Conservation (phyloP, 2,329 filamentous ascomycete species). For the Colletotrichum tropicicola region DNA sequence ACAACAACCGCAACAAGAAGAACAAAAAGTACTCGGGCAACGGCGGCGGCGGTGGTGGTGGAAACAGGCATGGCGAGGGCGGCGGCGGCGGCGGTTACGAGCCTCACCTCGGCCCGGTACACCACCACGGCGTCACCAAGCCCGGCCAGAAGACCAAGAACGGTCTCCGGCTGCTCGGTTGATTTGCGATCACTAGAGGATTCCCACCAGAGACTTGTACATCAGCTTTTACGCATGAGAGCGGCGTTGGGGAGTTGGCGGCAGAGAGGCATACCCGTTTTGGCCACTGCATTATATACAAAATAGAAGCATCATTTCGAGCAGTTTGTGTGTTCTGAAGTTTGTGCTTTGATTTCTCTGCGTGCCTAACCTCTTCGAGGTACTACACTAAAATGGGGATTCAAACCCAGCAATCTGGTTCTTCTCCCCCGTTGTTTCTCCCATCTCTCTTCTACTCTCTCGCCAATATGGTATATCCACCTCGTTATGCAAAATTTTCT, state of each 20-base stretch:
- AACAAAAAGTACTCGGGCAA: constrained; percentile 35
- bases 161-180: constrained; percentile 69
- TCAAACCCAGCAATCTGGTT: not conserved
- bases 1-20: constrained; percentile 40
- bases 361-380: constrained; percentile 5
- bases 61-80: constrained; percentile 43
- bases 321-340: not conserved
- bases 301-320: not conserved
- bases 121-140: constrained; percentile 65
- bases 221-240: not conserved
- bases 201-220: not conserved
- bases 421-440: not conserved
- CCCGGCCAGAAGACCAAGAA: constrained; percentile 74
- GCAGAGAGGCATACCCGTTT: not conserved
- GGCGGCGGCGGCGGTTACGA: constrained; percentile 51
- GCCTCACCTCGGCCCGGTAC: constrained; percentile 58
- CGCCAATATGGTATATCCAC: constrained; percentile 25
- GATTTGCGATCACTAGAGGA: constrained; percentile 31
- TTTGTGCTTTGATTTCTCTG: constrained; percentile 2
- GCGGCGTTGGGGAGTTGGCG: constrained; percentile 17
- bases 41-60: constrained; percentile 38
- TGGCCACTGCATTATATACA: not conserved
- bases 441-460: constrained; percentile 1
- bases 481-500: constrained; percentile 8
- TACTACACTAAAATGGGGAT: not conserved